Conservation (phyloP, 1,139 yeast species). For the Debaryomyces singareniensis region DNA sequence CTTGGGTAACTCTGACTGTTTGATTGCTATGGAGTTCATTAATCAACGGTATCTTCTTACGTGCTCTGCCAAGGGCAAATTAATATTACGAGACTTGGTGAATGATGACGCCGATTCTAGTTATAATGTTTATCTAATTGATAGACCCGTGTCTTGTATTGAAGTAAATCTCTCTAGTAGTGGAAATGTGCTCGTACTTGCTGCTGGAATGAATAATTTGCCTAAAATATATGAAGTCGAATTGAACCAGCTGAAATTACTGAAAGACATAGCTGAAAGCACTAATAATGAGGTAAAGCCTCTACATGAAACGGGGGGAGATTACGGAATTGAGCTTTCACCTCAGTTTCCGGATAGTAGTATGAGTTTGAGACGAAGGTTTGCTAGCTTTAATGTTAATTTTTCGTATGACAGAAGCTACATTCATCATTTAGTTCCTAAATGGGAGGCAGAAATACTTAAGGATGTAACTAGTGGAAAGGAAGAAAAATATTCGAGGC, state of each 20-base stretch:
- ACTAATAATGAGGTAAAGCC: constrained; percentile 2
- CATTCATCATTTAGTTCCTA: constrained; percentile 13
- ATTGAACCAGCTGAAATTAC: constrained; percentile 1
- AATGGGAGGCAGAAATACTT: constrained; percentile 13
- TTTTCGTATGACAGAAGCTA: constrained; percentile 12
- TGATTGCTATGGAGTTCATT: constrained; percentile 22
- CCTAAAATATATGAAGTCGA: constrained; percentile 24
- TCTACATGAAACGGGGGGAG: not conserved
- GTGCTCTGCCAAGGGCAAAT: constrained; percentile 40
- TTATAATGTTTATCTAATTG: constrained; percentile 22
- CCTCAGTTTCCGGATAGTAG: not conserved
- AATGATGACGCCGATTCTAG: constrained; percentile 33
- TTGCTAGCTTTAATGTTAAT: constrained; percentile 8
- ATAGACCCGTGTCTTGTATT: constrained; percentile 31
- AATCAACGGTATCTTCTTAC: constrained; percentile 30
- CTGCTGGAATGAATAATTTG: constrained; percentile 44
- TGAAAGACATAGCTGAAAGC: constrained; percentile 1
- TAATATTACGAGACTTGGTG: constrained; percentile 37
- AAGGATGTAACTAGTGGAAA: constrained; percentile 11
- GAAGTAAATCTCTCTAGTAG: constrained; percentile 13
- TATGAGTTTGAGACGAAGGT: constrained; percentile 7
- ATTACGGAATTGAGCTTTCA: not conserved
- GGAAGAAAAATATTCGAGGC: constrained; percentile 6
- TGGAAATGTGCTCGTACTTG: constrained; percentile 17
- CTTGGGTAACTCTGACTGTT: constrained; percentile 14